Evolutionary conservation across 2,329 filamentous ascomycete genomes (phyloP).

Genomic region (Fusarium agapanthi): DNA sequence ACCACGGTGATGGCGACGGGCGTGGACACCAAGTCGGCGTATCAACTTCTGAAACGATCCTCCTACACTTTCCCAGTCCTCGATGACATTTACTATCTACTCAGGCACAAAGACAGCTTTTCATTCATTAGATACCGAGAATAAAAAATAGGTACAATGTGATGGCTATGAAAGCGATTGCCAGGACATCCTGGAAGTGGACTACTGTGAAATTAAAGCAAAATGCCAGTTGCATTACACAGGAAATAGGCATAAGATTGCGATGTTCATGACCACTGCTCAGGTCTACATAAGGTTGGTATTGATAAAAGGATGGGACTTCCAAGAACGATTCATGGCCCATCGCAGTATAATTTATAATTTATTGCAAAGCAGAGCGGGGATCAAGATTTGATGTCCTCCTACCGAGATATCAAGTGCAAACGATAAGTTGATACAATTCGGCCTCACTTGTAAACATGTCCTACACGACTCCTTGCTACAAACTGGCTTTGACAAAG

Average conservation of each 20-base stretch:
- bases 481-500: background rate
- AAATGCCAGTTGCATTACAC: too few species aligned
- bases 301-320: background rate
- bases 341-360: background rate
- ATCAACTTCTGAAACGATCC: conserved; percentile 2
- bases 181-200: background rate
- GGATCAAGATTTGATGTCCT: background rate
- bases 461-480: background rate
- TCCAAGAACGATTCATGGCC: background rate
- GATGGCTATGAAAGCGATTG: background rate
- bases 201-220: background rate
- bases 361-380: background rate
- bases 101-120: background rate
- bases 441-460: background rate
- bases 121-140: background rate
- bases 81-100: background rate
- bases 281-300: background rate
- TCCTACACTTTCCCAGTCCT: background rate
- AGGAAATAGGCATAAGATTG: background rate
- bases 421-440: background rate
- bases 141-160: background rate
- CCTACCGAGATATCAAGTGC: background rate
- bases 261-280: background rate
- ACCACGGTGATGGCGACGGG: background rate
- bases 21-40: background rate